Base-by-base conservation (phyloP, 768 basidiomycete genomes). In the Suillus weaverae region DNA sequence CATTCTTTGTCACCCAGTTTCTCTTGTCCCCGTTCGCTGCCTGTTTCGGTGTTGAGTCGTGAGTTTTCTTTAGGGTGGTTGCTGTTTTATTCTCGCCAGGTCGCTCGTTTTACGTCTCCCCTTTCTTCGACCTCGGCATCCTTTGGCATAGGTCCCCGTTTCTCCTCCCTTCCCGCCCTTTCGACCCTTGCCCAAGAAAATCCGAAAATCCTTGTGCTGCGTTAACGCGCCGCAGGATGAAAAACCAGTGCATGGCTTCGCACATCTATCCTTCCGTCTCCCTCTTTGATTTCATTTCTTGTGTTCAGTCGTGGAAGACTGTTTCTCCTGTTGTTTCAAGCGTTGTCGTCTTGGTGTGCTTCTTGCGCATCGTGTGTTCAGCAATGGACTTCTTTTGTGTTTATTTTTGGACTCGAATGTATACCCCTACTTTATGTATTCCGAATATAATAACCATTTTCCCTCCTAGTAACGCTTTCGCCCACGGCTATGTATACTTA, bases 141-240 rank as follows among this genome's bases (percentile, higher is more conserved):
- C 35, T n/a, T 54, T 54, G 53, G 33, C 33, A 54, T 54, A 20
- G 53, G 53, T 35, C 33, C 53, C 20, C n/a, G 2, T 54, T 54
- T 6, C 11, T 9, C 32, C 53, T 35, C 53, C 32, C 53, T n/a
- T 5, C 53, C 35, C 33, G 53, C 53, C 53, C 53, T 35, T 54
- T 54, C 20, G 53, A 35, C 53, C 53, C 32, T 54, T 54, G 53
- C 20, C 10, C 53, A 18, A 35, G 53, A 54, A 54, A 54, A 35
- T 54, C 10, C 1, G 53, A 54, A 54, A 54, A 33, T n/a, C 53
- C 53, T 20, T 54, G 53, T 54, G 53, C 53, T 35, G 53, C 53
- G 53, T 54, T 36, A 54, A 54, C 33, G 53, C 53, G 53, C 53
- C 53, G 53, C 53, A 54, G 53, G 53, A 54, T 54, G 53, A 54